Percentiles rank a stretch among this genome's conserved stretches.
Conservation (phyloP, 2,329 filamentous ascomycete species). For the Fusarium coicis region DNA sequence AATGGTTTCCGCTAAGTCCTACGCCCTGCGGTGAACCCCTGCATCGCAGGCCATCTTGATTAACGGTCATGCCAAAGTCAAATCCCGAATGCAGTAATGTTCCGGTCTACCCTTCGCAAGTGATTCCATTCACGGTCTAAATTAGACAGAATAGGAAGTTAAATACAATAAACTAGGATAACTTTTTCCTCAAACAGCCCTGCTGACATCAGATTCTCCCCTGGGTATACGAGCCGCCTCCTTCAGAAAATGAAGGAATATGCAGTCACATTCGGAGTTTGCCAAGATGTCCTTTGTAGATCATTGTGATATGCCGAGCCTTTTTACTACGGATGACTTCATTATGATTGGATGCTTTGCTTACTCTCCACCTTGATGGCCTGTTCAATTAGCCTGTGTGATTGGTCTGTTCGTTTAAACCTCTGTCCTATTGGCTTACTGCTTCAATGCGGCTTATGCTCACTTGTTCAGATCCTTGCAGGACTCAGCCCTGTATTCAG, state of each 20-base stretch:
- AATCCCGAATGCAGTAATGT: not conserved
- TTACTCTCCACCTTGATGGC: no score
- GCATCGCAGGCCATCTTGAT: no score
- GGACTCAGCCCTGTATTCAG: not conserved
- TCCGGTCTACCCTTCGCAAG: fast-evolving
- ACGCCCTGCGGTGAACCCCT: not conserved
- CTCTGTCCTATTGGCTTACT: not conserved
- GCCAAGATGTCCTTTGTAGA: not conserved
- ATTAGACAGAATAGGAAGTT: no score
- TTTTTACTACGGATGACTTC: fast-evolving
- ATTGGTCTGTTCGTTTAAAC: not conserved
- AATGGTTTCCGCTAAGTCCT: not conserved
- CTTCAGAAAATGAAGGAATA: fast-evolving
- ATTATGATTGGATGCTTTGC: not conserved
- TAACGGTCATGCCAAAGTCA: no score
- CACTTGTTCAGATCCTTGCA: not conserved
- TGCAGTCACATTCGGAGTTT: not conserved
- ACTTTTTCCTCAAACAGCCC: not conserved
- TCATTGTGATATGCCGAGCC: not conserved
- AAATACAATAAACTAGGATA: not conserved
- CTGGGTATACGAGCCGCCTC: no score
- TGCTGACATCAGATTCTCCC: not conserved
- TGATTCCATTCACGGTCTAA: not conserved
- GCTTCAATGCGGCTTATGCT: not conserved
- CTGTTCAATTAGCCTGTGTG: fast-evolving